These are phyloP conservation scores for Endocalyx cinctus DNA, from an alignment of 2,329 filamentous ascomycete genomes.

Conservation along the genomic window DNA sequence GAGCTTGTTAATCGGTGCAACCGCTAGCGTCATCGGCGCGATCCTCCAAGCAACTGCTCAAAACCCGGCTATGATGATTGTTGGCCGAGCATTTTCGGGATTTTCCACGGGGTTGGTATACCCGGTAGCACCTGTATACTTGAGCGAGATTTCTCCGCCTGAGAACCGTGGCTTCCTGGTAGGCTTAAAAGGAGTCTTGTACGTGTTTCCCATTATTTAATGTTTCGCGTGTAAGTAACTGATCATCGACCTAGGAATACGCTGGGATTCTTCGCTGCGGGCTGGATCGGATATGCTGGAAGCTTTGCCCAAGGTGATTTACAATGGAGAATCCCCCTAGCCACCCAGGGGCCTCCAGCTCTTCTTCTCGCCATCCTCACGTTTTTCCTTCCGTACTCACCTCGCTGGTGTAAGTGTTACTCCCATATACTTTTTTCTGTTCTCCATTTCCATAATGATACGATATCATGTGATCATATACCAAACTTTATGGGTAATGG, in stretches of 20 bases:
- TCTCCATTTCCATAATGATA: too few species aligned
- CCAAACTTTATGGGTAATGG: too few species aligned
- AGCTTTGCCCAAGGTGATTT: slow-evolving; percentile 23
- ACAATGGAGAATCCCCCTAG: slow-evolving; percentile 31
- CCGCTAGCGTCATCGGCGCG: slow-evolving; percentile 19
- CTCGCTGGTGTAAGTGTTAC: slow-evolving; percentile 21
- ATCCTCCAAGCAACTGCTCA: slow-evolving; percentile 21
- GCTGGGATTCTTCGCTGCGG: slow-evolving; percentile 32
- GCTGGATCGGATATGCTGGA: slow-evolving; percentile 36
- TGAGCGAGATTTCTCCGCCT: slow-evolving; percentile 22
- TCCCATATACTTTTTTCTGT: background rate
- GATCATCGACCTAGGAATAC: too few species aligned
- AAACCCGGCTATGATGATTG: slow-evolving; percentile 22
- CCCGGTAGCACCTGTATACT: slow-evolving; percentile 19
- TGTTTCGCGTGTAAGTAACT: too few species aligned
- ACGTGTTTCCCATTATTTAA: too few species aligned
- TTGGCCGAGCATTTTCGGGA: slow-evolving; percentile 19
- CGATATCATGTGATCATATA: too few species aligned
- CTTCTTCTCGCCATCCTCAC: slow-evolving; percentile 15
- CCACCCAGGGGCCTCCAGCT: slow-evolving; percentile 25
- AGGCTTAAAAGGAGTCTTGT: too few species aligned
- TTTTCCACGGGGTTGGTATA: slow-evolving; percentile 20
- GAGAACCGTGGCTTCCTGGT: slow-evolving; percentile 21
- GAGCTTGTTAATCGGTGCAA: slow-evolving; percentile 6
- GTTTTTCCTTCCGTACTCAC: slow-evolving; percentile 20